Evolutionary conservation across 768 basidiomycete genomes (phyloP), one percentile per base, ranked within the genome.

Genomic region (Suillus hirtellus): DNA sequence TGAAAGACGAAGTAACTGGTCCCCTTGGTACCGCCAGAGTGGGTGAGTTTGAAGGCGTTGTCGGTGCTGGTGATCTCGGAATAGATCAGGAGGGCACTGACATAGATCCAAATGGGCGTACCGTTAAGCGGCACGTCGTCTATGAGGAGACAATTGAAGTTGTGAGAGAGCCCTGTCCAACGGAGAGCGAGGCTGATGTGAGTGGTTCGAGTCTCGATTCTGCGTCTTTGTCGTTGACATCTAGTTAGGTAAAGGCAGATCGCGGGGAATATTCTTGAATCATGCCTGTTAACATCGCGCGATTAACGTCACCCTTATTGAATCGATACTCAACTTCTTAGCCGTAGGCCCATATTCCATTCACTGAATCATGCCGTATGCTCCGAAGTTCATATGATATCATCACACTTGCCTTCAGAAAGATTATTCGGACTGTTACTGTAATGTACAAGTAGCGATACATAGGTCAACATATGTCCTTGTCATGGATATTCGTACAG

Each of bases 11-110:
- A 60, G 46, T 75, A 4, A 44, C 53, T 17, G 74, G 74, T 0
- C 76, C 74, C 0, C 66, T 75, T 3, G 66, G 76, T 1, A 62
- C 56, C 34, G 73, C 71, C 0, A 62, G 73, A n/a, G 66, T 74
- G 10, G 74, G 73, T 24, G 74, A 75, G 19, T 70, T 74, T 11
- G 74, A 75, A 31, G 73, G 71, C 0, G 62, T 76, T 0, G 68
- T 73, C 4, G 73, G 75, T 7, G 68, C 66, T 4, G 70, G 68
- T 35, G 74, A 76, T 59, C 68, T 71, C 17, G 74, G 74, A 5
- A 67, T 68, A 12, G 75, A 75, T 42, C 54, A 65, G 9, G 60
- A 64, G 14, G 40, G 44, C 21, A 44, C 31, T 0, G 68, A 69
- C 6, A 60, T 69, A 61, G 75, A 74, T 19, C 21, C 72, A 0